A percentile compares a stretch with the other conserved stretches of the same genome.
Evolutionary conservation across 192 early-diverging fungal genomes (phyloP).

Genomic region (Coemansia sp.): DNA sequence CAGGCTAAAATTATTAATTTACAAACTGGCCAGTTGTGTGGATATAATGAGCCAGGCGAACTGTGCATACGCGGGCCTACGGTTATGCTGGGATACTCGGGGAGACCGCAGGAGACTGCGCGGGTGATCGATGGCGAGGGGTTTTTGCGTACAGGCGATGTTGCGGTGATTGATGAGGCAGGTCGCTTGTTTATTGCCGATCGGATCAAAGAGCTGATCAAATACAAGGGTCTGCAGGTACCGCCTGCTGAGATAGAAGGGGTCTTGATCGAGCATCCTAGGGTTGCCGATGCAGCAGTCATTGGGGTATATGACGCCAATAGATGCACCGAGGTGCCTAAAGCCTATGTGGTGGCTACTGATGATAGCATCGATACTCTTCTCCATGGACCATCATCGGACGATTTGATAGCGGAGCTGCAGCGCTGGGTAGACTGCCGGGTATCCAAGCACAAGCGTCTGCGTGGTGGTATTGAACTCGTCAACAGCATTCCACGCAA

Average conservation of each 20-base stretch:
- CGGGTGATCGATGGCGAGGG: conserved; percentile 67
- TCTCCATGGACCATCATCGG: no score
- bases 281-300: conserved; percentile 63
- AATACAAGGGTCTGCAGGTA: conserved; percentile 82
- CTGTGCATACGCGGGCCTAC: conserved; percentile 78
- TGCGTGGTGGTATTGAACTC: conserved; percentile 39
- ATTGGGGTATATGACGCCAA: conserved; percentile 58
- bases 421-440: conserved; percentile 13
- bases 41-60: conserved; percentile 65
- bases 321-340: conserved; percentile 68
- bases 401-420: conserved; percentile 1
- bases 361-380: no score
- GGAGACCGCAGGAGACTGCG: conserved; percentile 67
- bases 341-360: conserved; percentile 63
- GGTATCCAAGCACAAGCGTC: conserved; percentile 34
- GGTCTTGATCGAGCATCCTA: conserved; percentile 61
- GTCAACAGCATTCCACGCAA: conserved; percentile 25
- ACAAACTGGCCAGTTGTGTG: conserved; percentile 56
- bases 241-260: conserved; percentile 85
- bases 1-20: conserved; percentile 72
- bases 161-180: conserved; percentile 62
- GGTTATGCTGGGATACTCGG: conserved; percentile 80
- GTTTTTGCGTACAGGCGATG: conserved; percentile 79
- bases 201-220: conserved; percentile 87
- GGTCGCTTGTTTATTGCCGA: conserved; percentile 61